phyloP scores from a whole-genome alignment of 225 moss, liverwort and hornwort genomes.

The Lunularia cruciata region DNA sequence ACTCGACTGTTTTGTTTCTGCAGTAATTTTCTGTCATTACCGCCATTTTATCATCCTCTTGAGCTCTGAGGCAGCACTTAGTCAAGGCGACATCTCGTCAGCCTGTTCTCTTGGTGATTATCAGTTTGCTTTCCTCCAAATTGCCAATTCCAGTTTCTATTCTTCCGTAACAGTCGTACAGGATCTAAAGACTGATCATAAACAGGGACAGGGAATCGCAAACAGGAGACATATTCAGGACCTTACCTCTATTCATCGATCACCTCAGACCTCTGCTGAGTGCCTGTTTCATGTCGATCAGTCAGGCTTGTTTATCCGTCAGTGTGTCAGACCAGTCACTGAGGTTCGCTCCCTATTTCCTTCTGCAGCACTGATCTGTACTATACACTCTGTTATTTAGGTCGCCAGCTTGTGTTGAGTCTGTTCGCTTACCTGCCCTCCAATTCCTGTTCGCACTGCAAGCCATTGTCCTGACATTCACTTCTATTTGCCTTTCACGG shows the following conservation, averaged over 20 bases:
- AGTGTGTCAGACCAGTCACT: neutral
- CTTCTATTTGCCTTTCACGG: neutral
- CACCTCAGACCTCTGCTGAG: neutral
- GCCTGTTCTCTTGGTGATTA: neutral
- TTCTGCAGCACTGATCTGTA: slow-evolving; percentile 1
- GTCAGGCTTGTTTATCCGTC: neutral
- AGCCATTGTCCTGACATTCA: neutral
- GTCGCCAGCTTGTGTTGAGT: neutral
- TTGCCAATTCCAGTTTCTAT: neutral
- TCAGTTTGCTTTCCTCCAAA: neutral
- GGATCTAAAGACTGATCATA: too few species aligned
- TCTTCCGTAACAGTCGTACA: neutral
- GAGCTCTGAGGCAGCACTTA: neutral
- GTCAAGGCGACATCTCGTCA: neutral
- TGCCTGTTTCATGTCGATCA: neutral
- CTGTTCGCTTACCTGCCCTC: slow-evolving; percentile 1
- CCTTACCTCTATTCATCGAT: neutral
- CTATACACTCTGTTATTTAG: neutral
- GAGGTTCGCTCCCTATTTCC: neutral
- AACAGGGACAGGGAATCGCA: neutral
- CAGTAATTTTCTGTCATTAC: neutral
- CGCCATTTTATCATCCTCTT: neutral
- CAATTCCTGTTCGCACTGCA: neutral
- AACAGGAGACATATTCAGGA: neutral
- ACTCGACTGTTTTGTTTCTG: neutral